These are phyloP conservation scores for Scedosporium apiospermum DNA, from an alignment of 2,329 filamentous ascomycete species.

Conservation along the genomic window DNA sequence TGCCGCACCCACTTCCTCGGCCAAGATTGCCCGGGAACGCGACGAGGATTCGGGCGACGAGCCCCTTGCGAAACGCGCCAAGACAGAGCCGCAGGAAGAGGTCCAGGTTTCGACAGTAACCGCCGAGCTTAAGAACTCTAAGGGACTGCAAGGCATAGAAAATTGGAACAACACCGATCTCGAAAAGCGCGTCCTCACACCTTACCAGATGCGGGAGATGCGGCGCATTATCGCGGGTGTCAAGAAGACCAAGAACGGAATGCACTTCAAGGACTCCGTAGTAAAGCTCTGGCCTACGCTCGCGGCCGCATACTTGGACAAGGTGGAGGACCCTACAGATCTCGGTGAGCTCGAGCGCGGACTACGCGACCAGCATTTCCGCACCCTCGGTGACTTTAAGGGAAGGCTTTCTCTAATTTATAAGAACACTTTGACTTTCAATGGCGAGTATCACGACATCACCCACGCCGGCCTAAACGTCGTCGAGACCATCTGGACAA, in stretches of 20 bases:
- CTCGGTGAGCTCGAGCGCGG: conserved; percentile 73
- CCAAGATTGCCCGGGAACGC: conserved; percentile 63
- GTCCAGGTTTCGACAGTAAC: conserved; percentile 14
- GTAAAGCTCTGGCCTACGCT: conserved; percentile 65
- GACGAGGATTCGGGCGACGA: conserved; percentile 62
- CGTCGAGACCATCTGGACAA: conserved; percentile 44
- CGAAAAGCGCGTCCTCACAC: conserved; percentile 42
- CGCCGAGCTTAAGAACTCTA: conserved; percentile 11
- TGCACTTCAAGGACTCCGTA: conserved; percentile 69
- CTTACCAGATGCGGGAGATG: conserved; percentile 51
- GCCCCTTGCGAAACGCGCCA: conserved; percentile 71
- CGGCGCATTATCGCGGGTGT: conserved; percentile 60
- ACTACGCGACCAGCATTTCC: conserved; percentile 60
- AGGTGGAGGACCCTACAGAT: conserved; percentile 72
- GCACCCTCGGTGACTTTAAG: conserved; percentile 61
- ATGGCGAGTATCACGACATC: conserved; percentile 67
- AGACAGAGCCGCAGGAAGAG: conserved; percentile 49
- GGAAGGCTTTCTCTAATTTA: conserved; percentile 70
- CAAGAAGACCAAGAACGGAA: conserved; percentile 78
- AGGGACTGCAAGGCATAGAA: conserved; percentile 22
- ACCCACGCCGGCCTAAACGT: conserved; percentile 46
- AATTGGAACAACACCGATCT: conserved; percentile 32
- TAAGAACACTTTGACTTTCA: conserved; percentile 72
- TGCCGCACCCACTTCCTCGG: conserved; percentile 28
- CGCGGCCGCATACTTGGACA: conserved; percentile 61